A percentile compares a stretch with the other conserved stretches of the same genome.
Conservation (phyloP, 73 alveolate genomes). For the Paramecium octaurelia region DNA sequence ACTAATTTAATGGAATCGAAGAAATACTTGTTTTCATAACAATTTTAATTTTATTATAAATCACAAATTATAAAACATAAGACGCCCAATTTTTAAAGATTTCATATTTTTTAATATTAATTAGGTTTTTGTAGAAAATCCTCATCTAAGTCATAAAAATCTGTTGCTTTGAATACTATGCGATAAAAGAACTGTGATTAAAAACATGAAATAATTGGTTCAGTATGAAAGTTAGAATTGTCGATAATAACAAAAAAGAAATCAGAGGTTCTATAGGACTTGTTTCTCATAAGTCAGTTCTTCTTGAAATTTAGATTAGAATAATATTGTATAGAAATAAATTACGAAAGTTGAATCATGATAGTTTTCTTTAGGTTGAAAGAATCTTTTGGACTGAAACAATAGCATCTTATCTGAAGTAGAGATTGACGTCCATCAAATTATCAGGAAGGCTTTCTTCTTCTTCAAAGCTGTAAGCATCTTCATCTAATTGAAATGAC, state of each 20-base stretch:
- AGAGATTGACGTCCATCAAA: not conserved
- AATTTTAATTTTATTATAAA: too few species aligned
- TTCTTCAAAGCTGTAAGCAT: not conserved
- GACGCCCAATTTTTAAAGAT: not conserved
- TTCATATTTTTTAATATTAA: not conserved
- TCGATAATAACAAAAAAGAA: not conserved
- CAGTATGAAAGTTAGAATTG: not conserved
- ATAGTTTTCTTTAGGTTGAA: not conserved
- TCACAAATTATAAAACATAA: too few species aligned
- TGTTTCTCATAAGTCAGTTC: too few species aligned
- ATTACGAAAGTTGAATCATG: not conserved
- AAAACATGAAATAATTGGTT: not conserved
- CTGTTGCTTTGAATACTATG: too few species aligned
- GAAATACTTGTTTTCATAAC: too few species aligned
- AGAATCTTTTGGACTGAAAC: constrained; percentile 2
- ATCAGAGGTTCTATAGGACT: not conserved
- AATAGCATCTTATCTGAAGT: constrained; percentile 2
- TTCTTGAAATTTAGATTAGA: not conserved
- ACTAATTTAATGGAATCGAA: too few species aligned
- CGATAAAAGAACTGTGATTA: too few species aligned
- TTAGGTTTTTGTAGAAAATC: too few species aligned
- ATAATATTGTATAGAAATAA: not conserved
- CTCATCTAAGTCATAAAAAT: too few species aligned
- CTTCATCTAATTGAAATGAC: not conserved
- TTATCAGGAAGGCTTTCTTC: not conserved